Percentiles rank a stretch among this genome's conserved stretches.
Conservation (phyloP, 352 stramenopile species). For the Pythium aquatile region DNA sequence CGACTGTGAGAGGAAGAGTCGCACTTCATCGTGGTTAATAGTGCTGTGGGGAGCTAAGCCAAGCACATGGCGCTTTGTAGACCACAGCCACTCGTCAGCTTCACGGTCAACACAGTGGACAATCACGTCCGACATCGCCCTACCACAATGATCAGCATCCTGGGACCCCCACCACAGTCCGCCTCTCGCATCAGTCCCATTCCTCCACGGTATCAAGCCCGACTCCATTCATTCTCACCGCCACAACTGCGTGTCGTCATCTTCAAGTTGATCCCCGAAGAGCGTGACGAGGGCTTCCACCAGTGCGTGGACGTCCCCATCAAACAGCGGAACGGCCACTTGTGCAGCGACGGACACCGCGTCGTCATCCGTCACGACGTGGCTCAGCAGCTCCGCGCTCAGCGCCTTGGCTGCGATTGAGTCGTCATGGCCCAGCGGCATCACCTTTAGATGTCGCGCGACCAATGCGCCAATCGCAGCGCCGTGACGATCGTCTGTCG, state of each 20-base stretch:
- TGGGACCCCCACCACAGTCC: too few relatives aligned
- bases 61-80: constrained; percentile 12
- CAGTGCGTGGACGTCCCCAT: constrained; percentile 1
- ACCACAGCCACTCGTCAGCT: neutral
- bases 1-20: neutral
- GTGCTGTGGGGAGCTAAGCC: constrained; percentile 1
- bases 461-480: constrained; percentile 2
- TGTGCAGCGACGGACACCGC: neutral
- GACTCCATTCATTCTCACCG: constrained; percentile 4
- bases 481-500: neutral
- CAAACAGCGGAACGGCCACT: constrained; percentile 11
- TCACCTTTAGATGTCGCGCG: constrained; percentile 13
- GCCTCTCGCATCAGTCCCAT: neutral
- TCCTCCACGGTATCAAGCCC: too few relatives aligned
- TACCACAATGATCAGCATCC: neutral
- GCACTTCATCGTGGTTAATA: constrained; percentile 9
- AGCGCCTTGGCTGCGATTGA: constrained; percentile 8
- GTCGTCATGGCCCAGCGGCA: constrained; percentile 7
- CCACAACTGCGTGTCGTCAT: constrained; percentile 10
- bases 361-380: neutral
- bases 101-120: neutral
- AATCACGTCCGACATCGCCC: neutral
- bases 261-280: neutral
- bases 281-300: neutral
- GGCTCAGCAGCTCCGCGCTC: constrained; percentile 9